Evolutionary conservation across 208 protist species (phyloP).

Genomic region (Leishmania arabica): DNA sequence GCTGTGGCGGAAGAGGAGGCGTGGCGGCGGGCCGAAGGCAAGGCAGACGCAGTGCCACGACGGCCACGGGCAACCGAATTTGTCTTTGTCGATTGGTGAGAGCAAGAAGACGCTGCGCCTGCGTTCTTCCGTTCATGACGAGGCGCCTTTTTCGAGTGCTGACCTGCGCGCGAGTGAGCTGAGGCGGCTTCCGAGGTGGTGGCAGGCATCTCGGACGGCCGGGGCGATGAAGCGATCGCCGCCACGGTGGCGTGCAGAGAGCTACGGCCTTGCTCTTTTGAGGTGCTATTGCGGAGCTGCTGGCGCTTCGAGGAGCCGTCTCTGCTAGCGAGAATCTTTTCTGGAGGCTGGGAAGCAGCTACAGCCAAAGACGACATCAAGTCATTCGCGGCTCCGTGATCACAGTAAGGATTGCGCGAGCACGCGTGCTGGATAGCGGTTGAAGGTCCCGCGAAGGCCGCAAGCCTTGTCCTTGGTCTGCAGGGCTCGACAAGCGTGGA

Average conservation of each 20-base stretch:
- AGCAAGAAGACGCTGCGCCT: not conserved
- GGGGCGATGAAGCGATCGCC: not conserved
- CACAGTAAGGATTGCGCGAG: not conserved
- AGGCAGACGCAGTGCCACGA: not conserved
- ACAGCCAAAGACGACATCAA: constrained; percentile 1
- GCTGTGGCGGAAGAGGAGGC: not conserved
- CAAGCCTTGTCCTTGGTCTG: not conserved
- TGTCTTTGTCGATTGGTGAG: not conserved
- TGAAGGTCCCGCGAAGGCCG: not conserved
- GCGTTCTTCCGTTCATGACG: not conserved
- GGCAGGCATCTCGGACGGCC: not conserved
- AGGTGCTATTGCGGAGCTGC: not conserved
- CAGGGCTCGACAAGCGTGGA: not conserved
- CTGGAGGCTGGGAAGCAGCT: not conserved
- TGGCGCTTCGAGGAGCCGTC: not conserved
- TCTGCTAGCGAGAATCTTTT: not conserved
- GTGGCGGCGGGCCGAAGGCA: not conserved
- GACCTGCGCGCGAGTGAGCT: not conserved
- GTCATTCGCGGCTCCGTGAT: not conserved
- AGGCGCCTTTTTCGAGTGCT: not conserved
- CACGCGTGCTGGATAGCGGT: not conserved
- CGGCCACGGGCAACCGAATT: not conserved
- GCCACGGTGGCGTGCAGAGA: not conserved
- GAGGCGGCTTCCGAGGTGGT: not conserved
- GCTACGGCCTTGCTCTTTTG: not conserved